Conservation (phyloP, 2,329 filamentous ascomycete genomes). For the Teratosphaeria viscida region DNA sequence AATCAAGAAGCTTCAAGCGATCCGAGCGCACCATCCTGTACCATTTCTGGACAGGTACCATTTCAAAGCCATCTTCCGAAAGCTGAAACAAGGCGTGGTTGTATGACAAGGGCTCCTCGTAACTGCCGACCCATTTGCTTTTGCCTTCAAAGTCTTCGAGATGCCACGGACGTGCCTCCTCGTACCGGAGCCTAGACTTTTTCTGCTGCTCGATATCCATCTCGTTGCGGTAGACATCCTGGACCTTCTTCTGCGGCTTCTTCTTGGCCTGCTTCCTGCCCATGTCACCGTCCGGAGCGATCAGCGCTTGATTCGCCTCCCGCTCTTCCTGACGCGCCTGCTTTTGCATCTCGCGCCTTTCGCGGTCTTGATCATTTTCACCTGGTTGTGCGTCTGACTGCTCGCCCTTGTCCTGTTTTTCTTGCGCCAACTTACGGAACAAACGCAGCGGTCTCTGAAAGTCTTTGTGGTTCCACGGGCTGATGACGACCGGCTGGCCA, state of each 20-base stretch:
- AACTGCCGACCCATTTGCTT: slow-evolving; percentile 85
- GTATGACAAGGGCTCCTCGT: slow-evolving; percentile 79
- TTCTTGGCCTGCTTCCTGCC: slow-evolving; percentile 44
- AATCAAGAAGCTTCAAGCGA: slow-evolving; percentile 52
- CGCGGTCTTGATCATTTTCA: slow-evolving; percentile 56
- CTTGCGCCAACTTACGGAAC: slow-evolving; percentile 76
- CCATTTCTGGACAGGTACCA: slow-evolving; percentile 92
- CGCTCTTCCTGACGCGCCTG: slow-evolving; percentile 77
- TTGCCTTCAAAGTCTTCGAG: slow-evolving; percentile 93
- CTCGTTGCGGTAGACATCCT: slow-evolving; percentile 76
- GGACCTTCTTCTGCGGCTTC: slow-evolving; percentile 68
- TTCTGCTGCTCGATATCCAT: slow-evolving; percentile 63
- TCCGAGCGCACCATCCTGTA: slow-evolving; percentile 72
- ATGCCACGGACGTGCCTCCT: slow-evolving; percentile 94
- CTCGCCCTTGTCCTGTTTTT: slow-evolving; percentile 36
- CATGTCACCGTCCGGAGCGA: slow-evolving; percentile 67
- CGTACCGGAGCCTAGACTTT: slow-evolving; percentile 59
- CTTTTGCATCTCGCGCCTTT: slow-evolving; percentile 48
- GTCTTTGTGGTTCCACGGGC: slow-evolving; percentile 64
- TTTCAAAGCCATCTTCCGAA: slow-evolving; percentile 61
- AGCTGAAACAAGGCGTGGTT: slow-evolving; percentile 68
- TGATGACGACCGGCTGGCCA: slow-evolving; percentile 31
- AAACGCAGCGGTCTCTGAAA: slow-evolving; percentile 83
- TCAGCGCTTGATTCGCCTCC: slow-evolving; percentile 80
- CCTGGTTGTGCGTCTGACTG: slow-evolving; percentile 18